Evolutionary conservation across 2,329 filamentous ascomycete genomes (phyloP).

Genomic region (Drechmeria coniospora): DNA sequence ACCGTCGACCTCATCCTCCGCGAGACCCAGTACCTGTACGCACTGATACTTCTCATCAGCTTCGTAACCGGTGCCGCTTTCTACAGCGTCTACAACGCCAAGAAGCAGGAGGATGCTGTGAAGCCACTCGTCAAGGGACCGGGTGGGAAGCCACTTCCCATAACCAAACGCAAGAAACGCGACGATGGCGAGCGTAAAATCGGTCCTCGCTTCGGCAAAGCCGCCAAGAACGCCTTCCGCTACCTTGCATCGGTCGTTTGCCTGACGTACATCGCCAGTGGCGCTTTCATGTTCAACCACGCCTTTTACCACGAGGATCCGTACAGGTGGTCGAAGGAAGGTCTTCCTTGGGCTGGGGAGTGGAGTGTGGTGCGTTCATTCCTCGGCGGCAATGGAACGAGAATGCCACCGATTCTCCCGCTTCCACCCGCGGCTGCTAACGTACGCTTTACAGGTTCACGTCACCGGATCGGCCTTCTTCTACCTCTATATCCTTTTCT

Average conservation of each 20-base stretch:
- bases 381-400: no score
- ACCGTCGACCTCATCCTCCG: constrained; percentile 27
- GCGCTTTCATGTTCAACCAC: constrained; percentile 57
- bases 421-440: neutral
- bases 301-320: constrained; percentile 37
- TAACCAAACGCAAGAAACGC: constrained; percentile 41
- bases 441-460: no score
- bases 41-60: constrained; percentile 33
- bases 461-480: constrained; percentile 73
- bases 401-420: no score
- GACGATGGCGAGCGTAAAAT: constrained; percentile 28
- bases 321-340: constrained; percentile 21
- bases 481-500: constrained; percentile 73
- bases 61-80: constrained; percentile 35
- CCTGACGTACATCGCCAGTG: constrained; percentile 61
- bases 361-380: constrained; percentile 56
- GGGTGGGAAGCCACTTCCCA: constrained; percentile 74
- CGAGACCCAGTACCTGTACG: constrained; percentile 34
- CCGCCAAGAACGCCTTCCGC: constrained; percentile 57
- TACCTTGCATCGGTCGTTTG: constrained; percentile 58
- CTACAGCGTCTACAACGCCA: constrained; percentile 36
- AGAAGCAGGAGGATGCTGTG: constrained; percentile 30
- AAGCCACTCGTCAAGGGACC: constrained; percentile 50
- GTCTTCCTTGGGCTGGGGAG: constrained; percentile 61
- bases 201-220: constrained; percentile 43